phyloP scores from a whole-genome alignment of 441 rosid species.

The Mallotus japonicus region DNA sequence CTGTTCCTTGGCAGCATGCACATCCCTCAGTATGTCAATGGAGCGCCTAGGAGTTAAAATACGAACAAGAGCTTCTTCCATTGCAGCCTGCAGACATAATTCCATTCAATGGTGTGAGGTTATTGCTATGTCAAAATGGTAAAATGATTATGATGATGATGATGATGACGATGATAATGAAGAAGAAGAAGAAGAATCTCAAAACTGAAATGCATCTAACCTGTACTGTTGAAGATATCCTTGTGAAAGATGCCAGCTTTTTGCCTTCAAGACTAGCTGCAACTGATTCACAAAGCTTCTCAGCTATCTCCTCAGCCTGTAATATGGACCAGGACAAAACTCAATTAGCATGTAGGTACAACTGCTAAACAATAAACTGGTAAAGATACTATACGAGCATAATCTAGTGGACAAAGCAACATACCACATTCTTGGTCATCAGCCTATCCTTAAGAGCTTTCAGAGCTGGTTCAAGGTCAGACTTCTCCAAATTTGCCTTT shows the following conservation, averaged over 20 bases:
- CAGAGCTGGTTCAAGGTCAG: slow-evolving; percentile 89
- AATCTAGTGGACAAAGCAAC: slow-evolving; percentile 23
- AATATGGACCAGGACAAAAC: slow-evolving; percentile 18
- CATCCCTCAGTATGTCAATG: slow-evolving; percentile 90
- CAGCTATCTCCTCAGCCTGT: slow-evolving; percentile 98
- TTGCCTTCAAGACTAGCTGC: slow-evolving; percentile 94
- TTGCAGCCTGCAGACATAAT: slow-evolving; percentile 66
- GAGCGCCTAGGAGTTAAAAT: slow-evolving; percentile 95
- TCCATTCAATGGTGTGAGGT: neutral
- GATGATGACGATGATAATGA: no score
- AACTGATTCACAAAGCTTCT: slow-evolving; percentile 96
- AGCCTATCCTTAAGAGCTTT: slow-evolving; percentile 95
- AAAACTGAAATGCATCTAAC: slow-evolving; percentile 31
- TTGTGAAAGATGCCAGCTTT: slow-evolving; percentile 91
- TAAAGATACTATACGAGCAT: neutral
- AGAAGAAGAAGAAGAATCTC: neutral
- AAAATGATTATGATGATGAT: neutral
- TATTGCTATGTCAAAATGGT: neutral
- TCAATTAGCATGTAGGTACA: slow-evolving; percentile 7
- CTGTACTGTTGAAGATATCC: slow-evolving; percentile 96
- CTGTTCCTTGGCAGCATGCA: slow-evolving; percentile 87
- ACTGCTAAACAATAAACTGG: neutral
- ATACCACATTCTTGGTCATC: slow-evolving; percentile 99
- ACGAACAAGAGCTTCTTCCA: slow-evolving; percentile 96
- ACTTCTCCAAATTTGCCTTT: slow-evolving; percentile 87